These are phyloP conservation scores for Heracleum sosnowskyi DNA, from an alignment of 129 eudicot species.

Conservation along the genomic window DNA sequence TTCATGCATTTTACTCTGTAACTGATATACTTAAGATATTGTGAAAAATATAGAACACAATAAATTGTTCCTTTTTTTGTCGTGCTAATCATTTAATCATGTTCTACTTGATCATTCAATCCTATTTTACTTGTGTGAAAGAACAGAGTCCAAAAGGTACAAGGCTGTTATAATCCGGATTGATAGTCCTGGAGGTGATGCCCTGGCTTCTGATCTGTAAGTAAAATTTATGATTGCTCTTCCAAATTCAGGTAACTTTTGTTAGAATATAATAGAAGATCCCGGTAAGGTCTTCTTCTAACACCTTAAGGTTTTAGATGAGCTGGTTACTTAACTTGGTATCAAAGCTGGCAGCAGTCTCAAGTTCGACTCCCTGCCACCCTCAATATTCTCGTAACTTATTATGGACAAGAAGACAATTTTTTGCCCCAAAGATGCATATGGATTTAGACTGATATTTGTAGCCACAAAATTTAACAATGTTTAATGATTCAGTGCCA, in stretches of 20 bases:
- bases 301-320: no score
- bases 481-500: not conserved
- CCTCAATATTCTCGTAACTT: no score
- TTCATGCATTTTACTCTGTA: not conserved
- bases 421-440: not conserved
- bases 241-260: not conserved
- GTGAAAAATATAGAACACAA: not conserved
- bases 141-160: slow-evolving; percentile 59
- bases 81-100: not conserved
- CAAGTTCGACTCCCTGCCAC: no score
- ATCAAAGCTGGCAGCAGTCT: no score
- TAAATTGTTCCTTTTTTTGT: not conserved
- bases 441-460: not conserved
- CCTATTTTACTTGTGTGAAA: not conserved
- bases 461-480: not conserved
- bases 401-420: no score
- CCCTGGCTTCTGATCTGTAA: slow-evolving; percentile 92
- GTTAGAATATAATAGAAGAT: no score
- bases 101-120: slow-evolving; percentile 12
- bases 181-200: slow-evolving; percentile 95
- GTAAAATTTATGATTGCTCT: slow-evolving; percentile 14
- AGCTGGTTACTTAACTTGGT: no score
- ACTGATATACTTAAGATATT: not conserved
- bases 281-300: no score
- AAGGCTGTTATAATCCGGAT: slow-evolving; percentile 78